Evolutionary conservation across 495 filamentous ascomycete species (phyloP), one percentile per base, ranked within the genome.

Genomic region (Hypoxylon fragiforme): DNA sequence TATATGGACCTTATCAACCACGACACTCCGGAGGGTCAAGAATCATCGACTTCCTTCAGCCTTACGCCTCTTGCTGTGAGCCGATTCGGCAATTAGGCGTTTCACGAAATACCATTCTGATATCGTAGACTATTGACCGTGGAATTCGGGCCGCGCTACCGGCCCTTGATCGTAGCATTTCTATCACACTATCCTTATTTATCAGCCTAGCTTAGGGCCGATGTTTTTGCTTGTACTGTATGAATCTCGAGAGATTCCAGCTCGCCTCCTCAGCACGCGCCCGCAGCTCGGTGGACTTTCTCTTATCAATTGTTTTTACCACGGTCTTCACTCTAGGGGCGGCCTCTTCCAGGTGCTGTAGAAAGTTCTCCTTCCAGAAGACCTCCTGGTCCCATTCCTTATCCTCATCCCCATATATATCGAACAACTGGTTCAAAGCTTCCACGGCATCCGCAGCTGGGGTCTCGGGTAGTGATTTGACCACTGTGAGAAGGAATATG

Each of bases 391-490:
- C 83, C 53, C 76, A 81, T 22, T 70, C 63, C 45, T 67, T 75
- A 12, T 70, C 70, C 48, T 79, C 77, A 46, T 86, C 83, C 5
- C 77, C 77, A 57, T 86, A 86, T 26, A 85, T 77, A 40, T 85
- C 83, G 54, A 82, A 82, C 15, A 86, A 48, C 59, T 83, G 77
- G 64, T 85, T 80, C 30, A 86, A 64, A 9, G 78, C 77, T 64
- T 85, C 82, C 14, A 85, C 70, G 2, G 70, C 60, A 26, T 83
- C 77, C 4, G 76, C 79, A 3, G 76, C 60, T 0, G 77, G 66
- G 2, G 75, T 72, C n/a, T 74, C 67, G 6, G 78, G 72, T 7
- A 75, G 60, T 8, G 50, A 52, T 19, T 71, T 62, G 12, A 84
- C 62, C 6, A 80, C 57, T 1, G 79, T 79, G 38, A 85, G 58